phyloP scores from a whole-genome alignment of 805 yeast genomes.

The Schizosaccharomyces pombe region DNA sequence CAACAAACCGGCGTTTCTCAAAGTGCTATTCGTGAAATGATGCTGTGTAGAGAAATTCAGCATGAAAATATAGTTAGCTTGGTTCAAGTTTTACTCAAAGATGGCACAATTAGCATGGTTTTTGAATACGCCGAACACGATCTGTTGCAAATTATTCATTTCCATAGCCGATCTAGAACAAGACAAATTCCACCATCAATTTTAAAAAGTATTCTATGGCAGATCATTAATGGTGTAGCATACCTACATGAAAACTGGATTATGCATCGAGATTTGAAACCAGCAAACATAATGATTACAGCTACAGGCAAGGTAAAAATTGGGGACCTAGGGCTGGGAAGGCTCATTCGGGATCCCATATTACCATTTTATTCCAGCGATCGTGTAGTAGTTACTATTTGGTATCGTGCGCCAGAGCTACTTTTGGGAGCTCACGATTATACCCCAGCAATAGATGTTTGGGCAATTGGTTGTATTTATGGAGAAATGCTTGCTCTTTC shows the following conservation, averaged over 20 bases:
- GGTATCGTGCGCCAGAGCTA: constrained; percentile 94
- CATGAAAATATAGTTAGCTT: constrained; percentile 61
- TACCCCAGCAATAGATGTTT: constrained; percentile 71
- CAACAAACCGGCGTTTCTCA: constrained; percentile 54
- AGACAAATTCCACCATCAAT: constrained; percentile 54
- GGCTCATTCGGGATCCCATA: constrained; percentile 9
- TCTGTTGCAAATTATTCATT: constrained; percentile 75
- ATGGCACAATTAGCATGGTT: constrained; percentile 77
- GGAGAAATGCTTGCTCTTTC: constrained; percentile 74
- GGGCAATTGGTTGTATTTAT: constrained; percentile 88
- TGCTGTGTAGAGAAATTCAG: constrained; percentile 65
- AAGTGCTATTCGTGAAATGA: constrained; percentile 59
- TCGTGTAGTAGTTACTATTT: constrained; percentile 50
- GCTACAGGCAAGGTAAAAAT: constrained; percentile 8
- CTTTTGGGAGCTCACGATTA: constrained; percentile 70
- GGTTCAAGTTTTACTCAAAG: constrained; percentile 65
- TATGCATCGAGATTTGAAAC: constrained; percentile 82
- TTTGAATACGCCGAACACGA: constrained; percentile 95
- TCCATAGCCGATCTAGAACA: constrained; percentile 67
- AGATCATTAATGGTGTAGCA: constrained; percentile 72
- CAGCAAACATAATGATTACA: constrained; percentile 22
- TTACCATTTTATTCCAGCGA: constrained; percentile 7
- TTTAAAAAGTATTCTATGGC: constrained; percentile 73
- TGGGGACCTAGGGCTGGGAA: constrained; percentile 15
- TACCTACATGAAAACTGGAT: constrained; percentile 92